Conservation (phyloP, 495 filamentous ascomycete genomes). For the Tuber borchii region DNA sequence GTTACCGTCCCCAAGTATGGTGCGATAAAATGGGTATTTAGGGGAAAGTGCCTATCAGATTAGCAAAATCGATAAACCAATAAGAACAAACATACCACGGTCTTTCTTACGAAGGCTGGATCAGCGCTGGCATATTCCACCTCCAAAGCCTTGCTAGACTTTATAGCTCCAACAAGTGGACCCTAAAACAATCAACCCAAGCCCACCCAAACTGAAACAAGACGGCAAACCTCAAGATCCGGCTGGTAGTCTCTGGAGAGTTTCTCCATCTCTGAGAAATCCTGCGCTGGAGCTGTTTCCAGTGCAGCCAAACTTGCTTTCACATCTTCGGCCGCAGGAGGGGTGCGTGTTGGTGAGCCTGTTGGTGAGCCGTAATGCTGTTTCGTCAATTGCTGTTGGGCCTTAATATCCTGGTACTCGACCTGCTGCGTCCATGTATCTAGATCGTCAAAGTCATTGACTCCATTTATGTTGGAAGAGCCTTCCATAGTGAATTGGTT, state of each 20-base stretch:
- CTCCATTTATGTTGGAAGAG: constrained; percentile 28
- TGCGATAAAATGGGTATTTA: constrained; percentile 81
- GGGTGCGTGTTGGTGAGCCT: constrained; percentile 32
- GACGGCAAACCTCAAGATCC: constrained; percentile 52
- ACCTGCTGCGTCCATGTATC: constrained; percentile 35
- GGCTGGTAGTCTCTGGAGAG: constrained; percentile 60
- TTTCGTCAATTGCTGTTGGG: constrained; percentile 36
- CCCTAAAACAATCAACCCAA: constrained; percentile 52
- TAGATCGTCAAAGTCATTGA: constrained; percentile 20
- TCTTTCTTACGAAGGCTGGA: constrained; percentile 75
- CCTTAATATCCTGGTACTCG: constrained; percentile 33
- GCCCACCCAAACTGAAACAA: constrained; percentile 13
- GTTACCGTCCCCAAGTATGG: constrained; percentile 85
- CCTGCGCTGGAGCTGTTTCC: constrained; percentile 38
- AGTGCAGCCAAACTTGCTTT: constrained; percentile 27
- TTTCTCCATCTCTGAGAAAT: constrained; percentile 52
- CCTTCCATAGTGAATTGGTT: constrained; percentile 35
- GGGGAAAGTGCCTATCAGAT: constrained; percentile 62
- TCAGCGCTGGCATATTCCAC: constrained; percentile 89
- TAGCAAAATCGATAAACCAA: constrained; percentile 10
- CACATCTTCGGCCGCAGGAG: constrained; percentile 30
- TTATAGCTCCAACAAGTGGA: constrained; percentile 70
- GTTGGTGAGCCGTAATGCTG: constrained; percentile 34
- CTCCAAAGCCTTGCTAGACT: constrained; percentile 68
- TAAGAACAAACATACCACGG: constrained; percentile 56